A percentile compares a stretch with the other conserved stretches of the same genome.
Evolutionary conservation across 768 basidiomycete genomes (phyloP).

Genomic region (Kwoniella dendrophila): DNA sequence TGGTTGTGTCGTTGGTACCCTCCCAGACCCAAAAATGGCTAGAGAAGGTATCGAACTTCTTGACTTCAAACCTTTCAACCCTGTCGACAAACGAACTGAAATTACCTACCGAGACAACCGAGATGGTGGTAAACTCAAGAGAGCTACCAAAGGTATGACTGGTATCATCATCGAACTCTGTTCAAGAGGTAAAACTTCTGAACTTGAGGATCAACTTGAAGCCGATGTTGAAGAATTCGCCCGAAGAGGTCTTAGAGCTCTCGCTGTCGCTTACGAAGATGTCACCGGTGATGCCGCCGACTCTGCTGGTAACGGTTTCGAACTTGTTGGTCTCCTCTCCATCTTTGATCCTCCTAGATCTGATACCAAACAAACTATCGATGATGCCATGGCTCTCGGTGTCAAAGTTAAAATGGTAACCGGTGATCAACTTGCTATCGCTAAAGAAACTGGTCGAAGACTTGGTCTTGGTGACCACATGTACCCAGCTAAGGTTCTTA

Average conservation of each 20-base stretch:
- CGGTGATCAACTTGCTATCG: slow-evolving; percentile 99
- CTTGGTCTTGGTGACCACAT: slow-evolving; percentile 98
- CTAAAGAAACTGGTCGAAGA: slow-evolving; percentile 98
- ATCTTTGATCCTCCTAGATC: slow-evolving; percentile 98
- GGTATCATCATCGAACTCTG: slow-evolving; percentile 97
- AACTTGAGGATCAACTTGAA: slow-evolving; percentile 86
- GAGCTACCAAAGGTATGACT: slow-evolving; percentile 99
- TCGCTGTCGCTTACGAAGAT: slow-evolving; percentile 94
- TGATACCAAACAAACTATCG: slow-evolving; percentile 98
- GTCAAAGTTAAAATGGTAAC: slow-evolving; percentile 99
- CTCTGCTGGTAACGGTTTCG: slow-evolving; percentile 92
- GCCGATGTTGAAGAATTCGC: slow-evolving; percentile 96
- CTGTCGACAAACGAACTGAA: slow-evolving; percentile 98
- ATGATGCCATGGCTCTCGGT: slow-evolving; percentile 91
- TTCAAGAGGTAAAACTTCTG: slow-evolving; percentile 94
- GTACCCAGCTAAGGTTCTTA: slow-evolving; percentile 98
- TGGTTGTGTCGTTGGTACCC: slow-evolving; percentile 75
- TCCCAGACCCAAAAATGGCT: slow-evolving; percentile 72
- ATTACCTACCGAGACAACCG: slow-evolving; percentile 91
- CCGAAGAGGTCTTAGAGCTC: slow-evolving; percentile 90
- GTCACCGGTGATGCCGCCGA: slow-evolving; percentile 78
- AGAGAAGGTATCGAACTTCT: slow-evolving; percentile 92
- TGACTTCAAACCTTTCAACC: slow-evolving; percentile 99
- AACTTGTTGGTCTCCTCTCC: slow-evolving; percentile 92
- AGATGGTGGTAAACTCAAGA: slow-evolving; percentile 91